Base-by-base conservation (phyloP, 371 early-diverging fungal genomes). In the Actinomortierella wolfii region DNA sequence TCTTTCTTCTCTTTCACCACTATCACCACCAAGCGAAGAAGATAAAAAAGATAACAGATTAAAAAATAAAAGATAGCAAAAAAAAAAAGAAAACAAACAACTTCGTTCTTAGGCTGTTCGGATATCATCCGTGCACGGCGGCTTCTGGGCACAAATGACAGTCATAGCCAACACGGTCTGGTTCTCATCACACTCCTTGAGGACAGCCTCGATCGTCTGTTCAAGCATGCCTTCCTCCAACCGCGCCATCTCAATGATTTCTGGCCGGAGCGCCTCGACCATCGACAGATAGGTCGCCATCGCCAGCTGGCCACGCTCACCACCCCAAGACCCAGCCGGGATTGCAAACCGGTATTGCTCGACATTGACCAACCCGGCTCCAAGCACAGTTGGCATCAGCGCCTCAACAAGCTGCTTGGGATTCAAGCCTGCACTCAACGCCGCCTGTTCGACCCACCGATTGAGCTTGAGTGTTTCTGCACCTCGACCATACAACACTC, bases 321-420 rank as follows among this genome's bases (percentile, higher is more conserved):
- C 71, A 2, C 61, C 71, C 71, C 71, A 71, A 1, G 64, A 58
- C 4, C 71, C 71, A 13, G 65, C 8, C 23, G 71, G 71, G 49
- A 71, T 65, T 15, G 65, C 62, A 17, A 65, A 71, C 46, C 65
- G 65, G 39, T 71, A 71, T n/a, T 65, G 58, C 24, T 71, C 66
- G 14, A 71, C 71, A 49, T 71, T 71, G 42, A 71, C 65, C 59
- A 64, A 21, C 15, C 71, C 71, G 0, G 71, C 71, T 0, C 62
- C 71, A n/a, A 71, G 25, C 2, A 71, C 61, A 1, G 66, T 65
- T 25, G 71, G 71, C 51, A 70, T 65, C 49, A 70, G 13, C 0
- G 71, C 61, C 15, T 65, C 71, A 0, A 70, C 62, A 54, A 70
- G 56, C 45, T 65, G 71, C 51, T 54, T 58, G 9, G 66, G 71